Base-by-base conservation (phyloP, 1,139 yeast genomes). In the Candida pseudoviswanathii region DNA sequence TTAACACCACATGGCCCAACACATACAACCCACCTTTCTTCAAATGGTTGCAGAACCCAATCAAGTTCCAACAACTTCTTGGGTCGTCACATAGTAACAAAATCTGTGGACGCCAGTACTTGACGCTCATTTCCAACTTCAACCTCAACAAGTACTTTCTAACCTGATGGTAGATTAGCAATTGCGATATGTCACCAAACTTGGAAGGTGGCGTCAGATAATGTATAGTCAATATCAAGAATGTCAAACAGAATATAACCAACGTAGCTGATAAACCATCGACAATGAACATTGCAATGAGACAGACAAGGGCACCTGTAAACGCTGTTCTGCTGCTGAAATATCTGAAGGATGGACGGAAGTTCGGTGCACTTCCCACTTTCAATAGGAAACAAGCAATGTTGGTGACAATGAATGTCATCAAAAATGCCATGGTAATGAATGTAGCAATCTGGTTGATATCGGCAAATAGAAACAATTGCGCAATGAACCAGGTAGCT, bases 131-230 rank as follows among this genome's bases (percentile, higher is more conserved):
- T 60, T 94, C 96, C 57, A 90, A 89, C 53, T 90, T 82, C 43
- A 94, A 75, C 47, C 96, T 75, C 48, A 91, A 71, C 43, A 94
- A 73, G 62, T 94, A 94, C 63, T 94, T 94, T 54, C 99, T 76
- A 3, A 94, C 98, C 67, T 94, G 99, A 63, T 94, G 99, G 66
- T 94, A 94, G 47, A 94, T 92, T 54, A 94, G 76, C 43, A 91
- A 82, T 67, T 94, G 98, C 2, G 98, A 91, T 27, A 94, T 97
- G 68, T 94, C 99, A 32, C 99, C 99, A 89, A 97, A 94, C 36
- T 91, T 87, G 64, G 90, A 91, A 4, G 98, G 97, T 2, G 97
- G 97, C 2, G 97, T 87, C 51, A 84, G 78, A 61, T 91, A 90
- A 65, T 94, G 98, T 54, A 94, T 94, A 51, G 87, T 66, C 48